Evolutionary conservation across 2,329 filamentous ascomycete species (phyloP), one percentile per base, ranked within the genome.

Genomic region (Neofusicoccum sp.): DNA sequence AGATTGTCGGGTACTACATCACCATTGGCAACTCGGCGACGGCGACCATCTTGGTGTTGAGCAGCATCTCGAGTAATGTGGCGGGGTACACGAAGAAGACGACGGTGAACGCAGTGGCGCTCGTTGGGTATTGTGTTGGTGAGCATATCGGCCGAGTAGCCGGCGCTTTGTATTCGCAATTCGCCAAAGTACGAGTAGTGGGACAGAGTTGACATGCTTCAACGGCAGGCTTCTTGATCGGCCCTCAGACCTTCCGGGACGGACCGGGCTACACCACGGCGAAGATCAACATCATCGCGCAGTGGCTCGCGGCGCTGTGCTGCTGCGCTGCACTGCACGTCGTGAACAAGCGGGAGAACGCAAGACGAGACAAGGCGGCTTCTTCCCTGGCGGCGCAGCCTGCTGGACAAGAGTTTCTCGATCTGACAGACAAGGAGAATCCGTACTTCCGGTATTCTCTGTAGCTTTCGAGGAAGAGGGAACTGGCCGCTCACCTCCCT

Each of bases 401-500:
- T 5, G 7, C 12, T 8, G 50, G 50, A 16, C 50, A 56, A 11
- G 50, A 43, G 28, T 56, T 56, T 22, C 14, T 6, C 12, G 50
- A 43, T 22, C 16, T 52, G 6, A 37, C 33, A 37, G 49, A 52
- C 49, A 37, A 8, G 7, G 34, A 31, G 28, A 9, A n/a, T 4
- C 36, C 6, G 12, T n/a, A 56, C 14, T 16, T n/a, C 28, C 14
- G 14, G 5, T 16, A 43, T 31, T 41, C 12, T 43, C 7, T 9
- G 6, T 43, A n/a, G n/a, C n/a, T n/a, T n/a, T n/a, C n/a, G n/a
- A n/a, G n/a, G 28, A 14, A 43, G 39, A 54, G 14, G 12, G 1
- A 4, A 39, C 1, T 36, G n/a, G 9, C 8, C 6, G 54, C 12
- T 65, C 60, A 66, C n/a, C 31, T 47, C 6, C 65, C 65, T 11